Conservation (phyloP, 2,329 filamentous ascomycete species). For the Pseudocercospora eumusae region DNA sequence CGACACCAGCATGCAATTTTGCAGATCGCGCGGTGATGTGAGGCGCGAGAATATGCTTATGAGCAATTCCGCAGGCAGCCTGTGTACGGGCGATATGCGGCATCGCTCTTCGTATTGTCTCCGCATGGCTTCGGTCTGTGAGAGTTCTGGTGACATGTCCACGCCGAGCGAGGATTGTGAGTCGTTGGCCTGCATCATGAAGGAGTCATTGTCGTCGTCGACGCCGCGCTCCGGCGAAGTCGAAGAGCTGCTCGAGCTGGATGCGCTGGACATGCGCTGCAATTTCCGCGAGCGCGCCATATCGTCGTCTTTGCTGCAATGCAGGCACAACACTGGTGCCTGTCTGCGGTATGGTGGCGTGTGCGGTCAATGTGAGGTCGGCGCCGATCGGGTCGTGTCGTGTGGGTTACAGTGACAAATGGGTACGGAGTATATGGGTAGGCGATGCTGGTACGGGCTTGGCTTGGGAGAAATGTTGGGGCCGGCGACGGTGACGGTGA, state of each 20-base stretch:
- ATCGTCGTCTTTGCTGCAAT: constrained; percentile 4
- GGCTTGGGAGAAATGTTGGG: neutral
- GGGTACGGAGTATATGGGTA: neutral
- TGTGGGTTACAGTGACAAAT: no score
- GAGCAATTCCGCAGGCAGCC: constrained; percentile 89
- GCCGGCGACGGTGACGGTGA: neutral
- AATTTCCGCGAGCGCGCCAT: constrained; percentile 35
- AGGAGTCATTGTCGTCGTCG: constrained; percentile 93
- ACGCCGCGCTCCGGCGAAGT: constrained; percentile 74
- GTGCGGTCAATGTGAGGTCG: neutral
- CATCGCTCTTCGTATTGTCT: constrained; percentile 61
- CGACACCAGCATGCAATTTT: constrained; percentile 90
- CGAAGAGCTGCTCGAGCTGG: constrained; percentile 62
- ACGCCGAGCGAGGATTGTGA: constrained; percentile 88
- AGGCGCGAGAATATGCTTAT: constrained; percentile 90
- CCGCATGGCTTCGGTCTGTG: constrained; percentile 67
- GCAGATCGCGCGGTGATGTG: constrained; percentile 68
- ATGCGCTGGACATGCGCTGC: constrained; percentile 38
- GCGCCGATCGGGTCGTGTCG: neutral
- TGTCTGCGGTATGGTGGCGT: constrained; percentile 6
- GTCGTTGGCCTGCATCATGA: constrained; percentile 78
- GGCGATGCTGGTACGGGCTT: neutral
- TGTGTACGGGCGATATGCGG: constrained; percentile 75
- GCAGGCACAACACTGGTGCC: neutral
- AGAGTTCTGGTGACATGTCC: constrained; percentile 53